Evolutionary conservation across 148 eudicot genomes (phyloP).

Genomic region (Cornus kousa): DNA sequence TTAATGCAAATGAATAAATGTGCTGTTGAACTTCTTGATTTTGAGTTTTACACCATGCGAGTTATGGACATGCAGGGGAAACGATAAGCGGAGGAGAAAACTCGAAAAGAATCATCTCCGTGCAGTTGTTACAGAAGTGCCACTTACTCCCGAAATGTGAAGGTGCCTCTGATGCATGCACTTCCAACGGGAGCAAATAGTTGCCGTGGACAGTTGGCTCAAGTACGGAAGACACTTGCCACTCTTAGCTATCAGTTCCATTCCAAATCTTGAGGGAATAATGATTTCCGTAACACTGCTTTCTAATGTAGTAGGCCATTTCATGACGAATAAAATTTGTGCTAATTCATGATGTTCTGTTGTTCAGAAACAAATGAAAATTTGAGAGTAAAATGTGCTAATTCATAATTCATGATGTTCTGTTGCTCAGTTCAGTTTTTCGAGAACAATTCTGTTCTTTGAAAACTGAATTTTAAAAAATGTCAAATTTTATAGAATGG

Average conservation of each 20-base stretch:
- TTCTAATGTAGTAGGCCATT: not conserved
- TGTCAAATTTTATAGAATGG: no score
- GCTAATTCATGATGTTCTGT: not conserved
- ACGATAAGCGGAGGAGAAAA: slow-evolving; percentile 53
- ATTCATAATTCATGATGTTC: not conserved
- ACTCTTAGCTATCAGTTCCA: not conserved
- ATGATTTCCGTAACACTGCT: not conserved
- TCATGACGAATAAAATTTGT: not conserved
- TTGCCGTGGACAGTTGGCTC: not conserved
- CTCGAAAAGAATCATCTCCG: slow-evolving; percentile 50
- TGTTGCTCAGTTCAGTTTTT: not conserved
- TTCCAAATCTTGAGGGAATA: not conserved
- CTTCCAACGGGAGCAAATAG: slow-evolving; percentile 12
- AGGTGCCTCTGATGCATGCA: slow-evolving; percentile 1
- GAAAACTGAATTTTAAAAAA: no score
- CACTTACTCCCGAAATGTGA: slow-evolving; percentile 14
- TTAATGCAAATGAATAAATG: not conserved
- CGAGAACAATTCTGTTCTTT: no score
- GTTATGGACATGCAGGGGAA: slow-evolving; percentile 51
- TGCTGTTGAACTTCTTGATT: not conserved
- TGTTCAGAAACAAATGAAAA: not conserved
- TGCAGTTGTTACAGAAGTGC: slow-evolving; percentile 26
- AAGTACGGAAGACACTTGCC: not conserved
- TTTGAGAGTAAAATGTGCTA: no score
- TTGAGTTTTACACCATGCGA: not conserved